Base-by-base conservation (phyloP, 1,139 yeast genomes). In the Saccharomyces pastorianus region DNA sequence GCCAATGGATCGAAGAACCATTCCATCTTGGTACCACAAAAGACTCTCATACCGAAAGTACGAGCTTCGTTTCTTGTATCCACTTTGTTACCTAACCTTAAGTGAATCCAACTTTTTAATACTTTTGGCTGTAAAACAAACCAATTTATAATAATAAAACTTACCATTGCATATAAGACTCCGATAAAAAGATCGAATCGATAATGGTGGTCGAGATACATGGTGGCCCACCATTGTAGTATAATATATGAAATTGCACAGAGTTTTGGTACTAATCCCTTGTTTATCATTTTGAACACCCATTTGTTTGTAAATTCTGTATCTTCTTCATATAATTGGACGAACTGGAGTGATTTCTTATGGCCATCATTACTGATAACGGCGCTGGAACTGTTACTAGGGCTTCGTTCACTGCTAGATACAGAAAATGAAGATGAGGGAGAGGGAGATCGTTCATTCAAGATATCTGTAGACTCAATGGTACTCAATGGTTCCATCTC, bases 191-290 rank as follows among this genome's bases (percentile, higher is more conserved):
- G 70, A 61, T 84, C 89, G 41, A 83, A 68, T 57, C 87, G 71
- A 79, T 84, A 84, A 68, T 84, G 89, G 66, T 84, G 90, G 64
- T 83, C 88, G 56, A 84, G 69, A 62, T 84, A 84, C 68, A 84
- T 83, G 13, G 89, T 83, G 25, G 86, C 82, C 88, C 88, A 84
- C 85, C 88, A 82, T 65, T 84, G 89, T 50, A 82, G 65, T 5
- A 72, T 42, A 56, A 49, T 80, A 79, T 71, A 80, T 74, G 3
- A 54, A 46, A 53, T 74, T 59, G 53, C 76, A 72, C 32, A 67
- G 55, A 17, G 66, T 49, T 62, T 78, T 71, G 58, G 67, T 23
- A 66, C 29, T 13, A 62, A 27, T 5, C 66, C 66, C 8, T 56
- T 56, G 53, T 65, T 64, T 48, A 65, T 59, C 9, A 64, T 38